Base-by-base conservation (phyloP, 2,329 filamentous ascomycete genomes). In the Falciphora oryzae region DNA sequence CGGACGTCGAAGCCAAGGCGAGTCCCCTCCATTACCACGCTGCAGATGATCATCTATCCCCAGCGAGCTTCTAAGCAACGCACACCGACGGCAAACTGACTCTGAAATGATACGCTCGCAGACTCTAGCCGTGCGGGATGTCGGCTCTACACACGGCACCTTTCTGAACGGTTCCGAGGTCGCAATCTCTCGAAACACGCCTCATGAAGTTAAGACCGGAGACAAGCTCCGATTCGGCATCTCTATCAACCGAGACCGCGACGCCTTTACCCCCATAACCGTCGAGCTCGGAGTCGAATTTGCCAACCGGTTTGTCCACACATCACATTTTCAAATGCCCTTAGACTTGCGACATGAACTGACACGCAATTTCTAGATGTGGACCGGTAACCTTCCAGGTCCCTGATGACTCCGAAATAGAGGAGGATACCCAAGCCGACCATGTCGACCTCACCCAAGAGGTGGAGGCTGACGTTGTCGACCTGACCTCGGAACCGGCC, bases 131-230 rank as follows among this genome's bases (percentile, higher is more conserved):
- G 71, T 86, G 53, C 75, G 71, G 32, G 84, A 86, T 64, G 70
- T 73, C 1, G 75, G 75, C 2, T 85, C 83, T 0, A 77, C 85
- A 2, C 84, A 86, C 65, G 84, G 84, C 1, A 85, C 83, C 0
- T 83, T 75, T 56, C 67, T 80, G 57, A 83, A 81, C 64, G 68
- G 73, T 2, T 65, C 64, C 0, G 67, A 66, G 22, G 8, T 25
- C n/a, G 38, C 44, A 53, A 56, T 80, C 3, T 22, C 62, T 0
- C 63, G 65, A 1, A 62, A 71, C 8, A 57, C 70, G 2, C 22
- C 38, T 0, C 64, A 67, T 0, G 65, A 70, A 38, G 62, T 81
- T 1, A 66, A 67, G 4, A 67, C 72, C n/a, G 77, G 77, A 5
- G 78, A 79, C 66, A 63, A 61, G 1, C 50, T 81, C 59, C 71